Evolutionary conservation across 1,284 basidiomycete species (phyloP).

Genomic region (Grifola frondosa): DNA sequence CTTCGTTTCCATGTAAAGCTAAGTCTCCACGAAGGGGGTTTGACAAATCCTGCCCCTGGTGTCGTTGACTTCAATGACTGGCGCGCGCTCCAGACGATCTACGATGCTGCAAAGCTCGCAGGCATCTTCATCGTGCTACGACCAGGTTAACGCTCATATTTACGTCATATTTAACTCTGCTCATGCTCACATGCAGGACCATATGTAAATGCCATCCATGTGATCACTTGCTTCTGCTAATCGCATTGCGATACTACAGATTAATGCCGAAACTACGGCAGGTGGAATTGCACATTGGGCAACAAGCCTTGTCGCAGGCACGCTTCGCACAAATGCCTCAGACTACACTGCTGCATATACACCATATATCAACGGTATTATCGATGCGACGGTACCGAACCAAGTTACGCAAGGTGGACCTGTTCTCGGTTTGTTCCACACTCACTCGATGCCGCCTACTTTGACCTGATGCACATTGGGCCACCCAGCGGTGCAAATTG

Average conservation of each 20-base stretch:
- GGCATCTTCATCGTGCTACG: conserved; percentile 49
- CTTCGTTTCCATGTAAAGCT: neutral
- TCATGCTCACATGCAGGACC: conserved; percentile 16
- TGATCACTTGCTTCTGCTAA: neutral
- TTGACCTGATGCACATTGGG: conserved; percentile 1
- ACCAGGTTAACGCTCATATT: conserved; percentile 32
- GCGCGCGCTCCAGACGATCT: conserved; percentile 68
- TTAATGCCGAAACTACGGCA: conserved; percentile 80
- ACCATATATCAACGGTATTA: conserved; percentile 66
- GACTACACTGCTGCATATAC: conserved; percentile 72
- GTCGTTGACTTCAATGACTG: conserved; percentile 71
- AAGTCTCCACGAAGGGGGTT: conserved; percentile 42
- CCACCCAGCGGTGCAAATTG: conserved; percentile 60
- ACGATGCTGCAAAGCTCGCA: conserved; percentile 41
- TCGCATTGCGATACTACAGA: conserved; percentile 43
- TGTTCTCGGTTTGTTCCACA: conserved; percentile 57
- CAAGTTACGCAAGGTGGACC: conserved; percentile 73
- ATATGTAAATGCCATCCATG: conserved; percentile 18
- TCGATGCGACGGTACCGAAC: conserved; percentile 56
- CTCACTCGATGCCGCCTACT: neutral
- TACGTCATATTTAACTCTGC: neutral
- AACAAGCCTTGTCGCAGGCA: conserved; percentile 64
- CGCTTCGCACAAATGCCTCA: conserved; percentile 65
- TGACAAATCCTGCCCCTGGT: conserved; percentile 74
- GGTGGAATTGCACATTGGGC: conserved; percentile 82